Conservation (phyloP, 2,329 filamentous ascomycete genomes). For the Tolypocladium capitatum region DNA sequence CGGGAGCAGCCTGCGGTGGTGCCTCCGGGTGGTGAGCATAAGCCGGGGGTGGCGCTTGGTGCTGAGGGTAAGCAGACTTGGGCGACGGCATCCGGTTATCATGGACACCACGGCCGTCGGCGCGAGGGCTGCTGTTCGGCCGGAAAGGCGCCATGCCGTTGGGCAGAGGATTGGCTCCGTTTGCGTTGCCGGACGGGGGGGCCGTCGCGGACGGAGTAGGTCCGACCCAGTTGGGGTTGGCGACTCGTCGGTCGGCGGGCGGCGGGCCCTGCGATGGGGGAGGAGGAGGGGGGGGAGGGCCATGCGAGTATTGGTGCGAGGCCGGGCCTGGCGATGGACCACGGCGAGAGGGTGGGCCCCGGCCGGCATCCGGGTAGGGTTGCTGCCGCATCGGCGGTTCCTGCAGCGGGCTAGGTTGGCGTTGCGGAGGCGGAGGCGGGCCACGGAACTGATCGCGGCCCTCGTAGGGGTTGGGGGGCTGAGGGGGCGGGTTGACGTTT, state of each 20-base stretch:
- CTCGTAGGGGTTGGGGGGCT: conserved; percentile 72
- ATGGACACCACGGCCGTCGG: conserved; percentile 62
- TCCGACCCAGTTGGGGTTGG: conserved; percentile 48
- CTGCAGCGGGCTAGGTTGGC: conserved; percentile 64
- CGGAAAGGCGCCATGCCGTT: conserved; percentile 59
- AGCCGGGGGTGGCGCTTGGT: conserved; percentile 36
- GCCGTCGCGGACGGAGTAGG: conserved; percentile 31
- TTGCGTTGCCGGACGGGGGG: conserved; percentile 23
- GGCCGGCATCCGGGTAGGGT: conserved; percentile 41
- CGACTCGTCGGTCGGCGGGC: conserved; percentile 38
- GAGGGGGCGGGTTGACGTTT: conserved; percentile 64
- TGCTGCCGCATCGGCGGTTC: conserved; percentile 42
- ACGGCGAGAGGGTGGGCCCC: conserved; percentile 27
- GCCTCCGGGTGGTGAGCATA: conserved; percentile 62
- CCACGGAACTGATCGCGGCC: conserved; percentile 56
- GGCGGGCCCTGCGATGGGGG: conserved; percentile 34
- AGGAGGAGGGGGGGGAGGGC: conserved; percentile 33
- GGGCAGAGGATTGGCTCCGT: conserved; percentile 24
- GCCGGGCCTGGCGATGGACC: conserved; percentile 29
- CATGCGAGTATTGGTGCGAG: conserved; percentile 33
- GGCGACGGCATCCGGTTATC: conserved; percentile 87
- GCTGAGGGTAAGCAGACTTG: conserved; percentile 71
- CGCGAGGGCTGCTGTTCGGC: conserved; percentile 59
- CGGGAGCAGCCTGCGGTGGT: conserved; percentile 47
- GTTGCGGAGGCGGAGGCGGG: conserved; percentile 50